Evolutionary conservation across 495 filamentous ascomycete genomes (phyloP), one percentile per base, ranked within the genome.

Genomic region (Penicillium lagena): DNA sequence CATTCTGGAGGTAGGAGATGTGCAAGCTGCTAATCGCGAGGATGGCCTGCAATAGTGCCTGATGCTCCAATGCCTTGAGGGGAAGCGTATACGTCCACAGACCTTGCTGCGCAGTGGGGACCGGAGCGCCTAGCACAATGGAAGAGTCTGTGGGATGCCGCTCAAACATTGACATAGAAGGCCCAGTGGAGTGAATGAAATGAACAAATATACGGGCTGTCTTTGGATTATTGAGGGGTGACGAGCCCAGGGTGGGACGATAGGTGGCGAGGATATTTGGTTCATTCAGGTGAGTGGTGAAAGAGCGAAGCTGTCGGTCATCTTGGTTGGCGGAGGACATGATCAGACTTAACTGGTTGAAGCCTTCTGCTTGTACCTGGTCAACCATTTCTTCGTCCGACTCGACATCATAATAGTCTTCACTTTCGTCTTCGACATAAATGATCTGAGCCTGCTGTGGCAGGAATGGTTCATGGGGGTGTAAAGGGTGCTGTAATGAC

Each of bases 41-140:
- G 59, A 97, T 94, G 11, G 90, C 86, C 52, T 97, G 93, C 33
- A 97, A 78, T 7, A 98, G 73, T 0, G 85, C 87, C 29, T 84
- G 89, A 49, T 96, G 80, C 41, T 83, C 81, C 29, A 98, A 77
- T 2, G 91, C 85, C 40, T 89, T 78, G 51, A 90, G 82, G 4
- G 93, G 90, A 45, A 97, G 76, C 0, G 81, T 90, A 54, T 96
- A 86, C 12, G 86, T 89, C 89, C 89, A 95, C 13, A 94, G 73
- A 39, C 85, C 82, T 48, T 86, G 89, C 46, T 87, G 81, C 6
- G 81, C 76, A 39, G 71, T 75, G 9, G 86, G 82, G 0, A 88
- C 76, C 5, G 79, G 71, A 10, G 66, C 67, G 11, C 82, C 81
- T 51, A 90, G 83, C 40, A 89, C 72, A 33, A 82, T 77, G 0